Conservation (phyloP, 2,329 filamentous ascomycete species). For the Colletotrichum sp. region DNA sequence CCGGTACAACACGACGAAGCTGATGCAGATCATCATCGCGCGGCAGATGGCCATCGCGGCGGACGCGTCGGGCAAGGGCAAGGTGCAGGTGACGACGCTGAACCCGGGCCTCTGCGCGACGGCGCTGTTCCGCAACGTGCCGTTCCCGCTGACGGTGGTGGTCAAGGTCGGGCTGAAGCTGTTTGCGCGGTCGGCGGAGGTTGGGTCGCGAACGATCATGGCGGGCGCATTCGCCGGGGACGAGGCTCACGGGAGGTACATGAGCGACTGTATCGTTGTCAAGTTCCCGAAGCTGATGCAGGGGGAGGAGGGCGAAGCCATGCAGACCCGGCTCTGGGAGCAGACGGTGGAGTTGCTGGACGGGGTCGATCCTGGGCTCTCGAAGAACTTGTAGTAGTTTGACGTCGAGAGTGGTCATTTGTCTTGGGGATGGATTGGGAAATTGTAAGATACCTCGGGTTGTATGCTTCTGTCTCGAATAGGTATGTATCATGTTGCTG, state of each 20-base stretch:
- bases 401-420: neutral
- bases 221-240: conserved; percentile 39
- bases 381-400: conserved; percentile 33
- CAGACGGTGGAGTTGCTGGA: conserved; percentile 50
- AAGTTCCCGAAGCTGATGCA: conserved; percentile 27
- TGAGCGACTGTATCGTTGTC: conserved; percentile 36
- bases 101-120: conserved; percentile 48
- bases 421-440: neutral
- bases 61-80: conserved; percentile 32
- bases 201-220: conserved; percentile 44
- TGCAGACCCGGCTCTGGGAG: conserved; percentile 42
- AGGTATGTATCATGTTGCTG: neutral
- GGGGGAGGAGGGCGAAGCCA: conserved; percentile 38
- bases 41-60: conserved; percentile 38
- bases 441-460: neutral
- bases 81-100: conserved; percentile 41
- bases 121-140: conserved; percentile 38
- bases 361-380: conserved; percentile 43
- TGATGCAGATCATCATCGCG: conserved; percentile 34
- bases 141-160: conserved; percentile 31
- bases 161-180: conserved; percentile 21
- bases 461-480: neutral
- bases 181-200: conserved; percentile 41
- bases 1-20: conserved; percentile 40
- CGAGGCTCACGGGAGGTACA: conserved; percentile 45